These are phyloP conservation scores for Geotrichum candidum DNA, from an alignment of 1,139 yeast genomes.

Conservation along the genomic window DNA sequence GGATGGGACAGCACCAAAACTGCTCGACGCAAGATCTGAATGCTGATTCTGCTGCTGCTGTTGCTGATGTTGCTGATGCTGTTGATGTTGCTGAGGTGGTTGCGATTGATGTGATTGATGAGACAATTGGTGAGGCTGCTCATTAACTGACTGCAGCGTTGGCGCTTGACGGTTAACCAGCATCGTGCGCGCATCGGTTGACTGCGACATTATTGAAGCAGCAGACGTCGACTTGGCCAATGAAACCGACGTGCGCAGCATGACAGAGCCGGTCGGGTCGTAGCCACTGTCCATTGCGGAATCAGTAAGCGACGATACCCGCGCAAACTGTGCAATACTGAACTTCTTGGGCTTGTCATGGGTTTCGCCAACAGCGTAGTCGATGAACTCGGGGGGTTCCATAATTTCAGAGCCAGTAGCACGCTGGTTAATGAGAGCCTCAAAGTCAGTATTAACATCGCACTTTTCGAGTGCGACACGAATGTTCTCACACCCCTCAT, in stretches of 20 bases:
- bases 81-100: neutral
- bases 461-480: constrained; percentile 65
- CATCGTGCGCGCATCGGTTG: constrained; percentile 9
- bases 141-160: neutral
- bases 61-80: neutral
- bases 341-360: constrained; percentile 2
- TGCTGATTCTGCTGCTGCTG: neutral
- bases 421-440: constrained; percentile 47
- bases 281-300: constrained; percentile 6
- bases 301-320: constrained; percentile 4
- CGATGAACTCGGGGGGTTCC: constrained; percentile 51
- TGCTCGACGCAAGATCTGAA: neutral
- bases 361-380: constrained; percentile 43
- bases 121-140: neutral
- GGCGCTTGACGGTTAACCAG: constrained; percentile 4
- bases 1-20: constrained; percentile 19
- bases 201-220: constrained; percentile 9
- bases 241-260: constrained; percentile 3
- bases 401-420: constrained; percentile 65
- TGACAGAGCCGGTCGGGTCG: constrained; percentile 6
- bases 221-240: constrained; percentile 6
- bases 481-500: constrained; percentile 65
- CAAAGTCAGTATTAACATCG: constrained; percentile 56
- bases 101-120: neutral
- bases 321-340: constrained; percentile 11